phyloP scores from a whole-genome alignment of 1,284 basidiomycete species.

The Cryptococcus sp. region DNA sequence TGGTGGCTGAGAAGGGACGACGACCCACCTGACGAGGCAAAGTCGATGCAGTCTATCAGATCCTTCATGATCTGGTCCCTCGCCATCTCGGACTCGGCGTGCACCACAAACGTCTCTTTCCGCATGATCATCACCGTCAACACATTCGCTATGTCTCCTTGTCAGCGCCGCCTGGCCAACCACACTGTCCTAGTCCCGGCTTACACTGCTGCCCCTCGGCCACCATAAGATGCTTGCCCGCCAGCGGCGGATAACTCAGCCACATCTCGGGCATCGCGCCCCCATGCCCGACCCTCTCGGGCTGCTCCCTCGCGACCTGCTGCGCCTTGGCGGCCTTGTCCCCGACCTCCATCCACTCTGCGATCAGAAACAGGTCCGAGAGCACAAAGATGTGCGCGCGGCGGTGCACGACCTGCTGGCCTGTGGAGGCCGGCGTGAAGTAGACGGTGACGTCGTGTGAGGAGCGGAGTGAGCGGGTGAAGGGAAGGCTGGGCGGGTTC shows the following conservation, averaged over 20 bases:
- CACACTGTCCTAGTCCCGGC: conserved; percentile 30
- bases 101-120: conserved; percentile 76
- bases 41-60: conserved; percentile 78
- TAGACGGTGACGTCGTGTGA: conserved; percentile 71
- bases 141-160: conserved; percentile 57
- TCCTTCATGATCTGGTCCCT: conserved; percentile 70
- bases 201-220: conserved; percentile 56
- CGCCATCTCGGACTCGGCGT: conserved; percentile 60
- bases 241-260: conserved; percentile 90
- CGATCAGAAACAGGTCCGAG: conserved; percentile 86
- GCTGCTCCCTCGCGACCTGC: conserved; percentile 42
- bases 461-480: conserved; percentile 71
- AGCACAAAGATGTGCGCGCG: conserved; percentile 85
- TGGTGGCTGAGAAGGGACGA: too few relatives aligned
- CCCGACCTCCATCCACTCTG: conserved; percentile 70
- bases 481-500: conserved; percentile 72
- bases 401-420: conserved; percentile 66
- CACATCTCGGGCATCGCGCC: conserved; percentile 76
- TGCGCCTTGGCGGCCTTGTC: conserved; percentile 55
- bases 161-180: conserved; percentile 14
- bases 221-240: conserved; percentile 86
- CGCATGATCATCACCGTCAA: conserved; percentile 80
- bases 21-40: conserved; percentile 67
- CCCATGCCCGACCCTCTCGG: conserved; percentile 47
- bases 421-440: conserved; percentile 73